Conservation (phyloP, 2,329 filamentous ascomycete species). For the Pseudodiploospora longispora region DNA sequence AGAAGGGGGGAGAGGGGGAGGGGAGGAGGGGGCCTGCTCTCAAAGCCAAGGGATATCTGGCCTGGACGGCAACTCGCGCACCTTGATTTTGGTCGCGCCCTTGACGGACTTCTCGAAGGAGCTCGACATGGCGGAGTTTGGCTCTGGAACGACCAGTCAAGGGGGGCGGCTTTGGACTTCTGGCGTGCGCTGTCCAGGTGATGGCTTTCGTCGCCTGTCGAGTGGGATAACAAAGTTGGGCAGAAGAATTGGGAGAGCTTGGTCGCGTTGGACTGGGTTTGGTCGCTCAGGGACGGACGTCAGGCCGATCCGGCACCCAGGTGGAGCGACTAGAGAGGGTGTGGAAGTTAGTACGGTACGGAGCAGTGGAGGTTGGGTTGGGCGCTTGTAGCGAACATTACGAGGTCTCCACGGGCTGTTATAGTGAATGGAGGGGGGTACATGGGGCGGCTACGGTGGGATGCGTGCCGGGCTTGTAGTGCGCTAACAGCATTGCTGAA, state of each 20-base stretch:
- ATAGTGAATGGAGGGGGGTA: too few species aligned
- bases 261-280: background rate
- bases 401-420: too few species aligned
- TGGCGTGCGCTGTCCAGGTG: slow-evolving; percentile 4
- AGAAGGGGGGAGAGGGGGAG: background rate
- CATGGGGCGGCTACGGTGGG: too few species aligned
- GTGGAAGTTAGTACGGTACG: too few species aligned
- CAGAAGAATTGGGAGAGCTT: background rate
- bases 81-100: slow-evolving; percentile 97
- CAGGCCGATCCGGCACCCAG: slow-evolving; percentile 9
- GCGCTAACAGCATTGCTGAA: too few species aligned
- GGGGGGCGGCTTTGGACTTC: background rate
- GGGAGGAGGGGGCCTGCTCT: background rate
- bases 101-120: slow-evolving; percentile 99
- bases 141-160: slow-evolving; percentile 2
- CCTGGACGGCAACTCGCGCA: slow-evolving; percentile 23
- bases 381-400: too few species aligned
- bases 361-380: too few species aligned
- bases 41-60: background rate
- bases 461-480: too few species aligned
- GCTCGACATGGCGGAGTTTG: slow-evolving; percentile 54
- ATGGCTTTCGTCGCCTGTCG: background rate
- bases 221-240: slow-evolving; percentile 9
- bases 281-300: background rate
- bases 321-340: slow-evolving; percentile 1